Evolutionary conservation across 805 yeast genomes (phyloP).

Genomic region (Wickerhamomyces sydowiorum): DNA sequence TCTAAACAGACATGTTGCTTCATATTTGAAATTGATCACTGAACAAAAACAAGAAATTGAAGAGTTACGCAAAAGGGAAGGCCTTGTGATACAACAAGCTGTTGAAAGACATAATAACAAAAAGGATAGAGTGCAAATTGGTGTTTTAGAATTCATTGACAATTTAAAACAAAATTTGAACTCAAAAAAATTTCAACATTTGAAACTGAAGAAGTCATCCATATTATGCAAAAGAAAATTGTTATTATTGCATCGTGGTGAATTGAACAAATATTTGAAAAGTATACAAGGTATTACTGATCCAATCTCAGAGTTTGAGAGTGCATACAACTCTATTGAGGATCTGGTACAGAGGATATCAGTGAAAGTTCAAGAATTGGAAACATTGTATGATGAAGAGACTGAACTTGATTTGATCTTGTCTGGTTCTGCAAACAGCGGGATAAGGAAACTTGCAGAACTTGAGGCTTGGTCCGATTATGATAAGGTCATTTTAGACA

Average conservation of each 20-base stretch:
- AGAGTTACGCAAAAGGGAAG: conserved; percentile 54
- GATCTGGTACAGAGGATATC: conserved; percentile 32
- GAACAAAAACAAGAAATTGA: conserved; percentile 74
- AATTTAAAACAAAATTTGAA: conserved; percentile 35
- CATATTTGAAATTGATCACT: conserved; percentile 77
- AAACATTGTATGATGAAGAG: conserved; percentile 40
- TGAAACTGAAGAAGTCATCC: conserved; percentile 34
- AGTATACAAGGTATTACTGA: conserved; percentile 14
- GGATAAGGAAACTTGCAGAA: conserved; percentile 42
- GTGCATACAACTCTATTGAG: conserved; percentile 23
- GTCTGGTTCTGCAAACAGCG: conserved; percentile 38
- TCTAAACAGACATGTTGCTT: conserved; percentile 77
- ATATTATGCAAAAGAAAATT: conserved; percentile 33
- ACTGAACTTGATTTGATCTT: conserved; percentile 49
- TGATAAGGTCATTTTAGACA: conserved; percentile 37
- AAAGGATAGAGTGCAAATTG: conserved; percentile 33
- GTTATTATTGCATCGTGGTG: conserved; percentile 36
- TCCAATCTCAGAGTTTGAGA: conserved; percentile 18
- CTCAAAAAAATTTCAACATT: conserved; percentile 38
- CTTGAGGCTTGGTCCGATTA: conserved; percentile 49
- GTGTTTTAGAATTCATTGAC: conserved; percentile 37
- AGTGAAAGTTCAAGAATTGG: conserved; percentile 45
- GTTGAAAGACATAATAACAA: conserved; percentile 28
- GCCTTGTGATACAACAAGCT: conserved; percentile 32
- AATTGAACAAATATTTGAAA: conserved; percentile 23